Base-by-base conservation (phyloP, 2,329 filamentous ascomycete species). In the Monilinia vaccinii-corymbosi region DNA sequence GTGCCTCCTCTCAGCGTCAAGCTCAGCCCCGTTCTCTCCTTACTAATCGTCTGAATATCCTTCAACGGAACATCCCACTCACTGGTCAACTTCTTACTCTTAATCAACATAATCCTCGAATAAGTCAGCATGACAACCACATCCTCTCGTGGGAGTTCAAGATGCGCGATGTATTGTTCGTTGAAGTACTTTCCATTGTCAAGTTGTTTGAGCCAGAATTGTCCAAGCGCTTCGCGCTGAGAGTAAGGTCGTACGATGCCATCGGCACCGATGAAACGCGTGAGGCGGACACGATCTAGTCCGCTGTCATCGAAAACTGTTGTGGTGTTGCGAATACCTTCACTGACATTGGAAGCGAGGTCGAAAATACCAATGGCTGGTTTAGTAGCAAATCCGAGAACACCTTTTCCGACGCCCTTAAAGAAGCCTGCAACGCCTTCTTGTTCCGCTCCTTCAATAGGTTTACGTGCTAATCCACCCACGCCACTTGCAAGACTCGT, bases 161-260 rank as follows among this genome's bases (percentile, higher is more conserved):
- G 79, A 72, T 99, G 95, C 5, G 92, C 95, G 73, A 99, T 94
- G 76, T 99, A 99, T 71, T 91, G 83, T 74, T 99, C 94, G 75
- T 96, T 88, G 81, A 99, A 99, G 79, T 93, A 97, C 73, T 92
- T 94, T 63, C 94, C 94, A 65, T 97, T 94, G 75, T 99, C 94
- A 13, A 96, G 85, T 61, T 96, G 96, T 80, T 99, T 99, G 65
- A 99, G 85, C 95, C 94, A 99, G 78, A 91, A 97, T 73, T 99
- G 94, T 0, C 94, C 94, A 3, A 99, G 84, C 0, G 94, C 92
- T 78, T 99, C 94, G 50, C 94, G 89, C 71, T 96, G 89, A 60
- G 87, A 92, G 78, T 96, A 99, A 0, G 94, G 92, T 3, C 93
- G 87, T 38, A 99, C 92, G 62, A 99, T 89, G 45, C 94, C 94